Evolutionary conservation across 305 asterid genomes (phyloP).

Genomic region (Solanum hybrid): DNA sequence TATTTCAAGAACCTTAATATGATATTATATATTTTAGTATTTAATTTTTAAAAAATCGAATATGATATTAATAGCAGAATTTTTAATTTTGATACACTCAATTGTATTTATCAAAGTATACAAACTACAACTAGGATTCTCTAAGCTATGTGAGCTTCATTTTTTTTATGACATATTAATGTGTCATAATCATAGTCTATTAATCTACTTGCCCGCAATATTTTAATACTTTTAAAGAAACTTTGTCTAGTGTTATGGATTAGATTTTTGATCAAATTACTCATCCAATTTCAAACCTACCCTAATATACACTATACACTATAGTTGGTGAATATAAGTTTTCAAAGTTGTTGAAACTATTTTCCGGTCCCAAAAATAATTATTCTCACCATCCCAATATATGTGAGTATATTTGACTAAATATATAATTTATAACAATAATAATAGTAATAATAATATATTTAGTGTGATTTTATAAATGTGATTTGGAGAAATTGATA

Average conservation of each 20-base stretch:
- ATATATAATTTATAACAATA: too few relatives aligned
- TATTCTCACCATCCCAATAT: background rate
- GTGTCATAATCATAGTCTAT: background rate
- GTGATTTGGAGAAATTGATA: background rate
- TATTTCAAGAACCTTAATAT: too few relatives aligned
- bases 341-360: background rate
- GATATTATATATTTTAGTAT: background rate
- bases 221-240: background rate
- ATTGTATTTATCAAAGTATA: background rate
- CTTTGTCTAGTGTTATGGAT: background rate
- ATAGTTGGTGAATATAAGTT: background rate
- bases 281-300: background rate
- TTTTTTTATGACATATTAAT: background rate
- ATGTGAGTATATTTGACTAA: background rate
- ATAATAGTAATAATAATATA: background rate
- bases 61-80: background rate
- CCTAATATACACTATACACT: background rate
- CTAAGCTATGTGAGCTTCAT: background rate
- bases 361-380: background rate
- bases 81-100: background rate
- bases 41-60: background rate
- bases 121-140: background rate
- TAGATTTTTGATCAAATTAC: background rate
- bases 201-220: background rate
- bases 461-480: background rate